phyloP scores from a whole-genome alignment of 305 asterid genomes.

The Nicotiana rustica region DNA sequence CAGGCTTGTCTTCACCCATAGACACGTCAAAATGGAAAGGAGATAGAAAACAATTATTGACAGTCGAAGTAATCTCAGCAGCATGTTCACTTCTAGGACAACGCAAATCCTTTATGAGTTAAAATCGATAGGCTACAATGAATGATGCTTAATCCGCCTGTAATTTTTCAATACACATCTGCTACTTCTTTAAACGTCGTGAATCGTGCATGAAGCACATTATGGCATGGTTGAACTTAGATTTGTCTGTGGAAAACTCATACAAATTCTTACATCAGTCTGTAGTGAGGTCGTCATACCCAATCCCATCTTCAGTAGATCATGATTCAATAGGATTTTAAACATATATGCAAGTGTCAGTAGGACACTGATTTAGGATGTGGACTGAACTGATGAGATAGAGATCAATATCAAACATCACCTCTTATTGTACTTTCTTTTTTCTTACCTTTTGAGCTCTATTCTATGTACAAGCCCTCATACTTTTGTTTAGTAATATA shows the following conservation, averaged over 20 bases:
- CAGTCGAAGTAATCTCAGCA: not conserved
- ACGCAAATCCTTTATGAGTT: not conserved
- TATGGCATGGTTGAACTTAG: not conserved
- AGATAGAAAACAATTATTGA: not conserved
- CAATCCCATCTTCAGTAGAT: not conserved
- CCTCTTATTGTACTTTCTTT: not conserved
- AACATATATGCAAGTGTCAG: not conserved
- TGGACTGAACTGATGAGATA: not conserved
- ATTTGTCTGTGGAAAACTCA: not conserved
- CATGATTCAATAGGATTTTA: not conserved
- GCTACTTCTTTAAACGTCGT: not conserved
- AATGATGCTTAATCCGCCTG: constrained; percentile 5
- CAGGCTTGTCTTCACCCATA: constrained; percentile 65
- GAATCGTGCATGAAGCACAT: not conserved
- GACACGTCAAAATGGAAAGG: constrained; percentile 28
- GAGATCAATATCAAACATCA: not conserved
- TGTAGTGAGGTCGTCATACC: not conserved
- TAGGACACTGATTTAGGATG: not conserved
- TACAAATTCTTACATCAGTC: not conserved
- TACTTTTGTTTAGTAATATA: not conserved
- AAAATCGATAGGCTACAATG: constrained; percentile 5
- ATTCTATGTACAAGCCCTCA: not conserved
- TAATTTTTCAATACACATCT: constrained; percentile 9
- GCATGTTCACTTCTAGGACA: not conserved
- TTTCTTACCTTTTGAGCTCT: not conserved